A percentile compares a stretch with the other conserved stretches of the same genome.
Evolutionary conservation across 176 grass and related monocot species (phyloP).

Genomic region (Avena eriantha): DNA sequence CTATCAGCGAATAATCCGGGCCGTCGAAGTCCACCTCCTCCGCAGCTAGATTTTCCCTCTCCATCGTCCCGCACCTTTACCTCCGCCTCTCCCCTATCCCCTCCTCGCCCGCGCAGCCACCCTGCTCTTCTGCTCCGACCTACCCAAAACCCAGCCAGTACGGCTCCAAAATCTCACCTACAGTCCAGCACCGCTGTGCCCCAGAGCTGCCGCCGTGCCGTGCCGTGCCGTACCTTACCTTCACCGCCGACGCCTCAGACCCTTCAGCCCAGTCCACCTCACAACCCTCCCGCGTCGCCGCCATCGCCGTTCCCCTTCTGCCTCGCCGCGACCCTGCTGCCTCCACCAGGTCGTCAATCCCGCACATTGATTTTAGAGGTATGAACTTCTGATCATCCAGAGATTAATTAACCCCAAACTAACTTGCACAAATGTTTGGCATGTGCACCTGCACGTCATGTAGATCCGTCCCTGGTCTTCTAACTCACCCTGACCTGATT

Average conservation of each 20-base stretch:
- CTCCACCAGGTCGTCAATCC: background rate
- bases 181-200: background rate
- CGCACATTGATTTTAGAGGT: background rate
- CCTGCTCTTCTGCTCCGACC: conserved; percentile 13
- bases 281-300: background rate
- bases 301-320: background rate
- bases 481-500: background rate
- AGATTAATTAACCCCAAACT: background rate
- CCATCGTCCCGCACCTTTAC: background rate
- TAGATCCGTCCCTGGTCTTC: background rate
- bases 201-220: conserved; percentile 1
- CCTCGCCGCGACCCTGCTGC: background rate
- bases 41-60: background rate
- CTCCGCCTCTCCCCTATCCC: conserved; percentile 6
- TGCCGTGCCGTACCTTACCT: background rate
- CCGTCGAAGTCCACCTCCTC: conserved; percentile 8
- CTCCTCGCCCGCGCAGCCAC: conserved; percentile 25
- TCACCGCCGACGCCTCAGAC: background rate
- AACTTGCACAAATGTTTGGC: background rate
- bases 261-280: background rate
- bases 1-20: background rate
- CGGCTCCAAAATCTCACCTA: conserved; percentile 17
- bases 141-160: conserved; percentile 15
- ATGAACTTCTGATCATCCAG: background rate
- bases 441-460: background rate